Conservation (phyloP, 2,329 filamentous ascomycete species). For the Tolypocladium tropicale region DNA sequence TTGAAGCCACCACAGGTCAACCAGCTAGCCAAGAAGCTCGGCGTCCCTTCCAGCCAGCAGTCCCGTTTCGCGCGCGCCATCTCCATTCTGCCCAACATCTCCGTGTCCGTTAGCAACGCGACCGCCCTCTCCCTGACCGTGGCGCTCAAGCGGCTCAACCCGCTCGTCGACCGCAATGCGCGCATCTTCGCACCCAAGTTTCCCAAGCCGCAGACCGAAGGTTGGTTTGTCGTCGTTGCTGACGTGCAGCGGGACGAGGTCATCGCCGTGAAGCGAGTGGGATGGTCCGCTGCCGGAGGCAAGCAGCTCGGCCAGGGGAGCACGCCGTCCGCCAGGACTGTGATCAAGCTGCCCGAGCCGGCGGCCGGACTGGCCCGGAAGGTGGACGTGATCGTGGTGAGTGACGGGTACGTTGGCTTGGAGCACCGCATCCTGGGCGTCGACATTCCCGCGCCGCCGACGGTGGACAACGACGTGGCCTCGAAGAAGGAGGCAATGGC, state of each 20-base stretch:
- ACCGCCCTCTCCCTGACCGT: conserved; percentile 56
- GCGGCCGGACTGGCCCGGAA: conserved; percentile 40
- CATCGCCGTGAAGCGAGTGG: conserved; percentile 74
- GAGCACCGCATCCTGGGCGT: conserved; percentile 38
- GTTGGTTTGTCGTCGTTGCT: conserved; percentile 77
- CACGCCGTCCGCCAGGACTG: conserved; percentile 42
- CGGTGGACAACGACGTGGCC: conserved; percentile 35
- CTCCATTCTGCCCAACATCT: conserved; percentile 58
- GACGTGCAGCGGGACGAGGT: conserved; percentile 62
- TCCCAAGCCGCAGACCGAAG: conserved; percentile 89
- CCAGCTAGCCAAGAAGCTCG: conserved; percentile 39
- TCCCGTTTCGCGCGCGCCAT: conserved; percentile 47
- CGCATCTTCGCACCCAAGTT: conserved; percentile 81
- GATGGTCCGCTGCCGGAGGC: conserved; percentile 44
- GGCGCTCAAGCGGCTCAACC: conserved; percentile 56
- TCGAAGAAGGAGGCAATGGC: conserved; percentile 25
- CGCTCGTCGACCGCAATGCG: conserved; percentile 52
- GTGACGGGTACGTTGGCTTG: conserved; percentile 81
- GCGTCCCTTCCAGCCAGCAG: conserved; percentile 33
- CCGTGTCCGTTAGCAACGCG: conserved; percentile 48
- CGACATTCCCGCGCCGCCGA: conserved; percentile 39
- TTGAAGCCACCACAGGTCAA: conserved; percentile 23
- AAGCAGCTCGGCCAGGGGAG: conserved; percentile 27
- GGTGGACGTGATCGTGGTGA: conserved; percentile 67
- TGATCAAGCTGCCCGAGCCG: conserved; percentile 49